Percentiles rank a stretch among this genome's conserved stretches.
These are phyloP conservation scores for Neurospora pannonica DNA, from an alignment of 495 filamentous ascomycete genomes.

Conservation along the genomic window DNA sequence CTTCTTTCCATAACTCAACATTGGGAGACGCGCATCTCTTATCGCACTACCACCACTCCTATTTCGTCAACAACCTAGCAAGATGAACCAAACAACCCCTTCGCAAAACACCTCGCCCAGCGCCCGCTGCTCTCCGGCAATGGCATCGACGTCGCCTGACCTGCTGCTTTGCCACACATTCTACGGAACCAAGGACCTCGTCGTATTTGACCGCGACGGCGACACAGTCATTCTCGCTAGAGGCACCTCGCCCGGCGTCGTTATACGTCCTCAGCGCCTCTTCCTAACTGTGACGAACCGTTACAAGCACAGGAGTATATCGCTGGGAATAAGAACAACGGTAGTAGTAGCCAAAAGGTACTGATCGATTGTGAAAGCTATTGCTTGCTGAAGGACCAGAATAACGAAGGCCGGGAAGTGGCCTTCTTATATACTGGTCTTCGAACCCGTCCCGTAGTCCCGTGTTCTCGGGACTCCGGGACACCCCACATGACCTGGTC, in stretches of 20 bases:
- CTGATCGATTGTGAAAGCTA: no score
- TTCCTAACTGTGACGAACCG: no score
- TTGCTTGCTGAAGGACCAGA: no score
- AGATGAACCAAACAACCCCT: neutral
- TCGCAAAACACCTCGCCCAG: neutral
- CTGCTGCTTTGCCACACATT: neutral
- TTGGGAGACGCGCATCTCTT: neutral
- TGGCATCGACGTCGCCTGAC: neutral
- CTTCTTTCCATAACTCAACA: neutral
- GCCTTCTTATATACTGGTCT: no score
- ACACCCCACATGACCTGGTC: no score
- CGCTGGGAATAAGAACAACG: no score
- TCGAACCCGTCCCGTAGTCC: no score
- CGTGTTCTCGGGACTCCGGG: no score
- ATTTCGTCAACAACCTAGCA: neutral
- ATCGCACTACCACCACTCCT: neutral
- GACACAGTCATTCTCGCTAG: neutral
- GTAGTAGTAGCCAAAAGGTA: no score
- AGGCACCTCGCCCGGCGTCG: neutral
- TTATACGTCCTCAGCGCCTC: neutral
- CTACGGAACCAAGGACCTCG: neutral
- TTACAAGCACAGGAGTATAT: no score
- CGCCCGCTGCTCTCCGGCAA: neutral
- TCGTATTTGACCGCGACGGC: neutral
- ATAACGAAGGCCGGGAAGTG: no score